A percentile compares a stretch with the other conserved stretches of the same genome.
Evolutionary conservation across 129 eudicot genomes (phyloP).

Genomic region (Flaveria brownii): DNA sequence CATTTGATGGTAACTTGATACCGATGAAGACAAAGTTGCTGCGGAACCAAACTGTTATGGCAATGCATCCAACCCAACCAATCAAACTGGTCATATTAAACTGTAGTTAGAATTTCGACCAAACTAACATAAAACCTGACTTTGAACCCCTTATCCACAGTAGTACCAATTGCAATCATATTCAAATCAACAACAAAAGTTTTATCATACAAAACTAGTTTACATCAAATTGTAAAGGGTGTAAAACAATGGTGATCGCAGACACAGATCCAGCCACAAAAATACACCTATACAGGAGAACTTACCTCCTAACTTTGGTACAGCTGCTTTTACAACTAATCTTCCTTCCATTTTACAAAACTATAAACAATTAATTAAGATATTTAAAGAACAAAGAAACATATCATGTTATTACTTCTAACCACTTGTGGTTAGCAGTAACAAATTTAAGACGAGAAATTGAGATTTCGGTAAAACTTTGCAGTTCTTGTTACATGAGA

Average conservation of each 20-base stretch:
- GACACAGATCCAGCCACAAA: conserved; percentile 32
- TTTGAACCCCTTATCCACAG: no score
- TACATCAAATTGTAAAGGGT: conserved; percentile 24
- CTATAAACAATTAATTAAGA: conserved; percentile 15
- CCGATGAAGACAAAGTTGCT: no score
- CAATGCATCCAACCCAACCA: no score
- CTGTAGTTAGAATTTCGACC: no score
- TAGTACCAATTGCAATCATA: background rate
- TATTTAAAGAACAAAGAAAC: conserved; percentile 36
- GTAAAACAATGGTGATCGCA: conserved; percentile 29
- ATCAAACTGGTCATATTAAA: no score
- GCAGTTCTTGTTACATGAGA: conserved; percentile 33
- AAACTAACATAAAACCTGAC: no score
- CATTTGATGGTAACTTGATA: no score
- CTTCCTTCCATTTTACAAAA: conserved; percentile 23
- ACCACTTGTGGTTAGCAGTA: background rate
- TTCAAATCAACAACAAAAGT: background rate
- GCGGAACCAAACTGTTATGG: no score
- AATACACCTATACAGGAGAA: conserved; percentile 25
- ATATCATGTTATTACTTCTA: background rate
- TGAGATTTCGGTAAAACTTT: conserved; percentile 26
- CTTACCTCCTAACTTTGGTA: conserved; percentile 21
- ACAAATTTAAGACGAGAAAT: conserved; percentile 14
- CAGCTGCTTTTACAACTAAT: conserved; percentile 28
- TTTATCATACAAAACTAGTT: conserved; percentile 3